Evolutionary conservation across 1,284 basidiomycete species (phyloP), one percentile per base, ranked within the genome.

Genomic region (Takashimella koratensis): DNA sequence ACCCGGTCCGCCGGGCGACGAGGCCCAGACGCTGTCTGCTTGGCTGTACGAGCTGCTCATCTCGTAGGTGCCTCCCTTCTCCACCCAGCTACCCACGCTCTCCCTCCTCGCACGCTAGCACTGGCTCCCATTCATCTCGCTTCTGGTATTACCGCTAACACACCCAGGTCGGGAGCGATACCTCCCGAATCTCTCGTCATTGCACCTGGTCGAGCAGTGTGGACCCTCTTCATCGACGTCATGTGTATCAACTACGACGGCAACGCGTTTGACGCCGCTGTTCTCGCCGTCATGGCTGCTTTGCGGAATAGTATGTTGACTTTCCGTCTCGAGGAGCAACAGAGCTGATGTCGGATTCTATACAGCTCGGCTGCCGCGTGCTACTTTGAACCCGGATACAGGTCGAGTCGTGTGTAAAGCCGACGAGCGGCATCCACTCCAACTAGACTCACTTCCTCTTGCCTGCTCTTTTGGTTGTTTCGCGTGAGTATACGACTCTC

Each of bases 201-300:
- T 49, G 80, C 87, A 19, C 82, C 84, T 0, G 85, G 84, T 3
- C 88, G 87, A 71, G 81, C 90, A 0, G 92, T 81, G 0, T 98
- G 93, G 92, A 86, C 87, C 22, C 79, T 98, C 16, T 97, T 97
- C 73, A 81, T 98, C 59, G 95, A 98, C 61, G 84, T 91, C 25
- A 89, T 87, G 4, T 97, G 93, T 74, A 88, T 98, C 65, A 97
- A 95, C 76, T 95, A 93, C 66, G 94, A 98, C 71, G 95, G 95
- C 8, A 97, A 97, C 67, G 87, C 83, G 1, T 89, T 96, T 60
- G 95, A 99, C 60, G 91, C 94, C 0, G 83, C 90, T 0, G 79
- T 97, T 2, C 72, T 97, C 13, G 91, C 92, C 0, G 88, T 94
- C 78, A 83, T 92, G 46, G 85, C 87, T 12, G 93, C 95, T 3